These are phyloP conservation scores for Epipyxis sp. DNA, from an alignment of 108 stramenopile genomes.

Conservation along the genomic window DNA sequence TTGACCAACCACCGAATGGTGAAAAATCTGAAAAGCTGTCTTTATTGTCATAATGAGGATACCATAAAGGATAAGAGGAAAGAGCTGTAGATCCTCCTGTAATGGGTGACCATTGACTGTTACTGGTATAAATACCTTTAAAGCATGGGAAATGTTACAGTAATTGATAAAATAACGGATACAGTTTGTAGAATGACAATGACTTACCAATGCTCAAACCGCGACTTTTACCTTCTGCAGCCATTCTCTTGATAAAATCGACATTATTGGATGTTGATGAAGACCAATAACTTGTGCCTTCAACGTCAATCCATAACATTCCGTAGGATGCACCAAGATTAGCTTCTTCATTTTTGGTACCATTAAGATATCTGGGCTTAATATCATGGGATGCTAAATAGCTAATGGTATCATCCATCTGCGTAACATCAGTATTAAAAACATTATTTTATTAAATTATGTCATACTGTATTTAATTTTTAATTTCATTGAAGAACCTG, in stretches of 20 bases:
- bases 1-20: slow-evolving; percentile 33
- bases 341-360: not conserved
- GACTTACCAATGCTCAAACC: not conserved
- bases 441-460: not conserved
- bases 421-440: not conserved
- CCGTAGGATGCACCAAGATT: slow-evolving; percentile 6
- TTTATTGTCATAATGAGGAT: slow-evolving; percentile 23
- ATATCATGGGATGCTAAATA: not conserved
- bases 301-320: slow-evolving; percentile 29
- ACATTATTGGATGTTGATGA: slow-evolving; percentile 32
- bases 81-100: slow-evolving; percentile 1
- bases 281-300: slow-evolving; percentile 30
- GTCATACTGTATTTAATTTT: not conserved
- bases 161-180: not conserved
- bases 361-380: no score
- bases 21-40: not conserved
- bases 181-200: no score
- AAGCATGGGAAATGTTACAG: not conserved
- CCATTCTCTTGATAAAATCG: slow-evolving; percentile 18
- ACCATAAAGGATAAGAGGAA: slow-evolving; percentile 14
- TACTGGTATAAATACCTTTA: slow-evolving; percentile 11
- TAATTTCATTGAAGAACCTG: not conserved
- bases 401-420: slow-evolving; percentile 33
- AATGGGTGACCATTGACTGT: slow-evolving; percentile 27
- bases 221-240: not conserved